Conservation (phyloP, 2,329 filamentous ascomycete genomes). For the Trematosphaeria pertusa region DNA sequence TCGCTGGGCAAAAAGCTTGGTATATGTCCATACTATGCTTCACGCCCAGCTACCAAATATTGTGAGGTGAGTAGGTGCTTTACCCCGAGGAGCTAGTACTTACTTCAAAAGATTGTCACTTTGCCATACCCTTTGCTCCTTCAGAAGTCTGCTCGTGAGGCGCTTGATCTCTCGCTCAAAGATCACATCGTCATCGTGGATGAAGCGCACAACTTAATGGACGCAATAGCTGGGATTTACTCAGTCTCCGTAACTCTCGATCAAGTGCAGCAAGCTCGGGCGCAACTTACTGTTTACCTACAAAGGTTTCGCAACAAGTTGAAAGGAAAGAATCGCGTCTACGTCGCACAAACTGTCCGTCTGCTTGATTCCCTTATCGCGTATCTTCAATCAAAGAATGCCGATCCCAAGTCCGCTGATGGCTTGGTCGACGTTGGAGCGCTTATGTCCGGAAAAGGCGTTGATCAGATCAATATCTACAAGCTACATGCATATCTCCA, state of each 20-base stretch:
- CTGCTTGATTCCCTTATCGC: conserved; percentile 79
- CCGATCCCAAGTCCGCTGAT: conserved; percentile 56
- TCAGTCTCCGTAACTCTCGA: conserved; percentile 76
- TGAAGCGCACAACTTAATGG: conserved; percentile 97
- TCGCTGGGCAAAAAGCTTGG: conserved; percentile 77
- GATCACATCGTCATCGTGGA: conserved; percentile 94
- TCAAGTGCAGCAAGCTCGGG: conserved; percentile 75
- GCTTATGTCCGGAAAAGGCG: conserved; percentile 81
- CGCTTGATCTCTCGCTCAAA: conserved; percentile 83
- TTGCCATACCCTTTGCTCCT: conserved; percentile 90
- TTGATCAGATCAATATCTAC: conserved; percentile 94
- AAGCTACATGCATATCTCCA: conserved; percentile 88
- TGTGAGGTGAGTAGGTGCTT: conserved; percentile 65
- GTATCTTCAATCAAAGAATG: conserved; percentile 66
- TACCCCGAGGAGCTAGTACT: conserved; percentile 6
- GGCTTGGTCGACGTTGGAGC: conserved; percentile 74
- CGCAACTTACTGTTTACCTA: conserved; percentile 81
- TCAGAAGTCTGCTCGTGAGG: conserved; percentile 85
- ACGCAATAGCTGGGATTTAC: conserved; percentile 87
- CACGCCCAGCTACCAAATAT: conserved; percentile 78
- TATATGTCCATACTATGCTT: conserved; percentile 97
- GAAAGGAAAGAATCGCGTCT: conserved; percentile 89
- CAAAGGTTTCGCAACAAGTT: conserved; percentile 86
- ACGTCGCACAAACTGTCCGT: conserved; percentile 85
- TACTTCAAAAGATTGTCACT: conserved; percentile 71